Base-by-base conservation (phyloP, 176 grass and related monocot species). In the Oryza punctata region DNA sequence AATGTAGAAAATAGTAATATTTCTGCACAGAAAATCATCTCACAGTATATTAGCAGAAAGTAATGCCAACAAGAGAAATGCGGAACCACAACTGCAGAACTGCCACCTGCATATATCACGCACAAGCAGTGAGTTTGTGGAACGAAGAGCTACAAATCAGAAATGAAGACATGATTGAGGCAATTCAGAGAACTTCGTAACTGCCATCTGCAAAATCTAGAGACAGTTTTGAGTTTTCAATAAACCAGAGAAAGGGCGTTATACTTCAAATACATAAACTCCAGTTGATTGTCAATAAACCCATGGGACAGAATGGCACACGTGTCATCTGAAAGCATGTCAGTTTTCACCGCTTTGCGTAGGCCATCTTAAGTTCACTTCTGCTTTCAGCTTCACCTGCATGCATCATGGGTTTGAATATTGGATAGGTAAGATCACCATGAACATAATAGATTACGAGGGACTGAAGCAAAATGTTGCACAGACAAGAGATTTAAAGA, bases 191-290 rank as follows among this genome's bases (percentile, higher is more conserved):
- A 54, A 57, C 18, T 7, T 57, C 52, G 19, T 57, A 57, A 57
- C 52, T 57, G 19, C 19, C 52, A 57, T 57, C 19, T 47, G 25
- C 28, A 49, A 69, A 49, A 3, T 26, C 16, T 33, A 7, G 16
- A n/a, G 59, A n/a, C 15, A 1, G 26, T n/a, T 61, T 21, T 40
- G 47, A 37, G 64, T 6, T 57, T 76, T 26, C 27, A 40, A 11
- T 37, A 35, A 59, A 70, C 26, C 30, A 65, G 67, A 79, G 47
- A 46, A 13, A 73, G 5, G 21, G 7, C n/a, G 30, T 30, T 41
- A 67, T 37, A 73, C 65, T 25, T 64, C 29, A 74, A 8, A 59
- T 24, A 79, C 6, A 86, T 28, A 79, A 52, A 49, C 6, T 23
- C 9, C 41, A 16, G 59, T 73, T 73, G 19, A 27, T 65, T 32